A percentile compares a stretch with the other conserved stretches of the same genome.
Evolutionary conservation across 768 basidiomycete species (phyloP).

Genomic region (Kwoniella sp.): DNA sequence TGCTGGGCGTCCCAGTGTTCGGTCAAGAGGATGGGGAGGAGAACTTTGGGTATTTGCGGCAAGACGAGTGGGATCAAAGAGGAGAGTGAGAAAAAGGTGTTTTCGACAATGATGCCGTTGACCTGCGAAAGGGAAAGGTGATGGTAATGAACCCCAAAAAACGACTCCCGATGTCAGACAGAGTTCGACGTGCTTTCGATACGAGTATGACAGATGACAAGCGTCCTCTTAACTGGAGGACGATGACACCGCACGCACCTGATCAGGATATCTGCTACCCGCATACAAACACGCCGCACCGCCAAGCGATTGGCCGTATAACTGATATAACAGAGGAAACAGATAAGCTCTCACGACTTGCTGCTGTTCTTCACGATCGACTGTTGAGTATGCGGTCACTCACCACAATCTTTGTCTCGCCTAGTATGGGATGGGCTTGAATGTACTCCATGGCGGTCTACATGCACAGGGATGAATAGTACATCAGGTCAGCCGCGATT

Average conservation of each 20-base stretch:
- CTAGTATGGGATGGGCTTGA: slow-evolving; percentile 66
- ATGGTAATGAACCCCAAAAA: not conserved
- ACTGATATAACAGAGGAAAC: slow-evolving; percentile 65
- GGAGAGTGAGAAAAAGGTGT: slow-evolving; percentile 86
- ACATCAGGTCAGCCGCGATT: not conserved
- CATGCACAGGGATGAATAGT: not conserved
- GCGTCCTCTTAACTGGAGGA: slow-evolving; percentile 8
- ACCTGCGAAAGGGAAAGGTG: slow-evolving; percentile 60
- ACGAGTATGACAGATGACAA: too few species aligned
- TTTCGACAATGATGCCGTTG: slow-evolving; percentile 80
- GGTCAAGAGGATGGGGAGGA: slow-evolving; percentile 68
- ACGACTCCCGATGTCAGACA: slow-evolving; percentile 6
- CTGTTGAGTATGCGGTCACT: too few species aligned
- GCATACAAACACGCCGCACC: slow-evolving; percentile 91
- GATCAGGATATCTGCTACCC: slow-evolving; percentile 72
- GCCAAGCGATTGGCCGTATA: slow-evolving; percentile 62
- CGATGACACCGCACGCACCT: slow-evolving; percentile 59
- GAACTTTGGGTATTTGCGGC: slow-evolving; percentile 70
- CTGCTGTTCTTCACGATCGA: not conserved
- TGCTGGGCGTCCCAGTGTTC: slow-evolving; percentile 81
- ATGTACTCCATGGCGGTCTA: slow-evolving; percentile 70
- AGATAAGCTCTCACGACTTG: not conserved
- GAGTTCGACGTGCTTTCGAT: not conserved
- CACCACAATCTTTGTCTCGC: slow-evolving; percentile 69
- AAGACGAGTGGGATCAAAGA: slow-evolving; percentile 78